Percentiles rank a stretch among this genome's conserved stretches.
Evolutionary conservation across 352 stramenopile genomes (phyloP).

Genomic region (Phytophthora macrochlamydospora): DNA sequence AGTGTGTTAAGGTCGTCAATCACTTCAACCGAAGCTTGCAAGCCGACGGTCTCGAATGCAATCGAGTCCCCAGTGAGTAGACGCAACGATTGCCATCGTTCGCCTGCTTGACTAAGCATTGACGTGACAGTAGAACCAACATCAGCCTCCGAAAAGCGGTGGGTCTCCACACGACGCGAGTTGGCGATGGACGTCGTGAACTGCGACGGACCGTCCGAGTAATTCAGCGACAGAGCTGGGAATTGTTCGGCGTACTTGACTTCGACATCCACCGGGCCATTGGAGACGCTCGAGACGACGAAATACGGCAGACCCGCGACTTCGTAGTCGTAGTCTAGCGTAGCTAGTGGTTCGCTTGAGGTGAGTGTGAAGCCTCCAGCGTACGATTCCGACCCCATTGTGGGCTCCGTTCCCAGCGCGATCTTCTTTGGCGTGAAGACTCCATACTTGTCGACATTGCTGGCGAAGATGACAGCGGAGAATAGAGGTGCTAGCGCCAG

Average conservation of each 20-base stretch:
- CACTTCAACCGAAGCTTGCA: conserved; percentile 33
- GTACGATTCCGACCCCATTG: conserved; percentile 21
- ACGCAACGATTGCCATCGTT: conserved; percentile 36
- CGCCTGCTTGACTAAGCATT: conserved; percentile 29
- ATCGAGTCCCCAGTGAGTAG: conserved; percentile 29
- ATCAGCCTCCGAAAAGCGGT: conserved; percentile 18
- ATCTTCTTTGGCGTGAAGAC: conserved; percentile 39
- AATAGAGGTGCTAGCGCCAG: not conserved
- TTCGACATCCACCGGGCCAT: conserved; percentile 33
- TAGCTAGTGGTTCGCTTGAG: conserved; percentile 19
- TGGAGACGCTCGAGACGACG: conserved; percentile 21
- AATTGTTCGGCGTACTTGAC: conserved; percentile 44
- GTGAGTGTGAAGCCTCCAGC: conserved; percentile 24
- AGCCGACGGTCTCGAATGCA: conserved; percentile 31
- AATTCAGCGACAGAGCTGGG: conserved; percentile 24
- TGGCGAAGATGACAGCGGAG: not conserved
- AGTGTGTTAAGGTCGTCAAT: conserved; percentile 29
- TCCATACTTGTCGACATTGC: conserved; percentile 12
- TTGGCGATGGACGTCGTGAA: conserved; percentile 29
- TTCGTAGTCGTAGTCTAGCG: conserved; percentile 39
- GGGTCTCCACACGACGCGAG: conserved; percentile 34
- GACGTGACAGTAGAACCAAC: conserved; percentile 25
- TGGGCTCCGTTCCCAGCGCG: conserved; percentile 21
- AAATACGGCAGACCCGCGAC: conserved; percentile 40
- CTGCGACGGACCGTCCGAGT: conserved; percentile 30